Conservation (phyloP, 352 stramenopile species). For the Globisporangium spiculum region DNA sequence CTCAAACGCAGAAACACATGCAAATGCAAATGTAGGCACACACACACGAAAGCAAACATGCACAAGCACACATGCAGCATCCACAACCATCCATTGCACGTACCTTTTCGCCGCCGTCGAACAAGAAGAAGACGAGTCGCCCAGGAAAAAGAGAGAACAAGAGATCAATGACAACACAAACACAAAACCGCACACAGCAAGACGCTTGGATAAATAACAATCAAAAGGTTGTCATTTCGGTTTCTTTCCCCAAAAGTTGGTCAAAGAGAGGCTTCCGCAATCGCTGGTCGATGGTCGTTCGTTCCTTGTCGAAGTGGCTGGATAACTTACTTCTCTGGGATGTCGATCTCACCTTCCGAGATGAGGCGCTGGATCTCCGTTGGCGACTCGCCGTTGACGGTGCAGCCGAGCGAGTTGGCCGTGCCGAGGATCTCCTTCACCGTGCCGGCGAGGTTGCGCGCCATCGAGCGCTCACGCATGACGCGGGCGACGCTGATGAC, state of each 20-base stretch:
- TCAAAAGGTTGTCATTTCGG: constrained; percentile 15
- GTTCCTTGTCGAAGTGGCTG: neutral
- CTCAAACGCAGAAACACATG: constrained; percentile 4
- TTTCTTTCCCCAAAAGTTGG: constrained; percentile 12
- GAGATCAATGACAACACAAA: neutral
- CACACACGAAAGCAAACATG: neutral
- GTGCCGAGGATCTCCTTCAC: constrained; percentile 99
- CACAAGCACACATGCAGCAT: constrained; percentile 2
- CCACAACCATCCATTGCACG: constrained; percentile 3
- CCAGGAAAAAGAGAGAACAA: constrained; percentile 9
- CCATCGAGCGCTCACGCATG: constrained; percentile 98
- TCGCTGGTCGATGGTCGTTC: neutral
- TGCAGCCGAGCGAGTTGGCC: constrained; percentile 98
- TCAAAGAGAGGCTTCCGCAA: constrained; percentile 14
- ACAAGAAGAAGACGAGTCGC: neutral
- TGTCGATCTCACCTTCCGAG: constrained; percentile 96
- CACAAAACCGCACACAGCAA: neutral
- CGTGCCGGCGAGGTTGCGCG: constrained; percentile 93
- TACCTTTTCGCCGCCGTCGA: neutral
- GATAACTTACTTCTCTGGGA: constrained; percentile 93
- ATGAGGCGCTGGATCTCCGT: constrained; percentile 96
- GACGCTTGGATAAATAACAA: constrained; percentile 18
- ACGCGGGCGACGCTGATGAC: constrained; percentile 98
- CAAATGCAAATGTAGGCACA: constrained; percentile 4
- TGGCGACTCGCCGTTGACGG: constrained; percentile 97